These are phyloP conservation scores for Danielia oregonensis DNA, from an alignment of 805 yeast species.

Conservation along the genomic window DNA sequence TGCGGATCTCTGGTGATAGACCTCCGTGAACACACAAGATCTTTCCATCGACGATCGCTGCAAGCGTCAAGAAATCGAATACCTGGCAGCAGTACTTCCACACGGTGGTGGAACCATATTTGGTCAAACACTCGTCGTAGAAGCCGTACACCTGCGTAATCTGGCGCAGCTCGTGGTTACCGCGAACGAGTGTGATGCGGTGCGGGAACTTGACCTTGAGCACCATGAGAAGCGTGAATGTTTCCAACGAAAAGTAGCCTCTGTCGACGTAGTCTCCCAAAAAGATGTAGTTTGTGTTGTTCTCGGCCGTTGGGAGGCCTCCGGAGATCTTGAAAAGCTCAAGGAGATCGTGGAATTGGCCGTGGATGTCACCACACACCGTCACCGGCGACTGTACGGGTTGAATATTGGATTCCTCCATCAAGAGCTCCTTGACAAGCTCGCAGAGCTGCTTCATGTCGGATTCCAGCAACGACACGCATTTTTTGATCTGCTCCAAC, in stretches of 20 bases:
- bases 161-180: constrained; percentile 97
- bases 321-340: constrained; percentile 90
- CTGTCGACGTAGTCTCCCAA: constrained; percentile 96
- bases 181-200: constrained; percentile 85
- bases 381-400: constrained; percentile 93
- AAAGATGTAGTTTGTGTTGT: constrained; percentile 66
- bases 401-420: constrained; percentile 95
- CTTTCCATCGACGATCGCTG: constrained; percentile 94
- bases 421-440: constrained; percentile 85
- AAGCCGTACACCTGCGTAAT: constrained; percentile 99
- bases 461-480: constrained; percentile 81
- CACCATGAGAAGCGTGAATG: constrained; percentile 91
- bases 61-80: constrained; percentile 87
- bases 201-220: constrained; percentile 85
- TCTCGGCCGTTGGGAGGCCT: constrained; percentile 79
- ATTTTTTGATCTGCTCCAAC: constrained; percentile 90
- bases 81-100: constrained; percentile 98
- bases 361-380: constrained; percentile 97
- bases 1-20: constrained; percentile 91
- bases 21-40: constrained; percentile 97
- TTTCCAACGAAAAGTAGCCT: constrained; percentile 93
- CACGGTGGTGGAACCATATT: constrained; percentile 90
- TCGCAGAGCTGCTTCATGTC: constrained; percentile 98
- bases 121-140: constrained; percentile 90
- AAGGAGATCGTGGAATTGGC: constrained; percentile 91